Conservation (phyloP, 371 early-diverging fungal genomes). For the Lichtheimia corymbifera region DNA sequence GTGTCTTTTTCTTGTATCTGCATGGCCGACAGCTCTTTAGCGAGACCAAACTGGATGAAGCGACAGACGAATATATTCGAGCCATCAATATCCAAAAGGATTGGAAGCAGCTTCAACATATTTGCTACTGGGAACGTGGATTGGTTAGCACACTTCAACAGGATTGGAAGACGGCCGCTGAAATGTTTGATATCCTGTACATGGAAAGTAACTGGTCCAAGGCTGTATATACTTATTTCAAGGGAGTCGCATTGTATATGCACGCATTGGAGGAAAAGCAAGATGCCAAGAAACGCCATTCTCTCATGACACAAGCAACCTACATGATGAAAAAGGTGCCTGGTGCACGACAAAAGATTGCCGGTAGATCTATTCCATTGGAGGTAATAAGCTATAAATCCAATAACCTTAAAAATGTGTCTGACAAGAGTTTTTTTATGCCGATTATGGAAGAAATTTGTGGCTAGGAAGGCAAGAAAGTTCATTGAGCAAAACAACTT, state of each 20-base stretch:
- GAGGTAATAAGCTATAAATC: slow-evolving; percentile 43
- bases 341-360: slow-evolving; percentile 58
- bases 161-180: slow-evolving; percentile 52
- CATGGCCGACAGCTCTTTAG: slow-evolving; percentile 51
- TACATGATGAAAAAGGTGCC: slow-evolving; percentile 58
- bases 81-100: slow-evolving; percentile 47
- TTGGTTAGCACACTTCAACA: slow-evolving; percentile 38
- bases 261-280: slow-evolving; percentile 8
- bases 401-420: too few species aligned
- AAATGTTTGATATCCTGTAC: slow-evolving; percentile 51
- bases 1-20: slow-evolving; percentile 63
- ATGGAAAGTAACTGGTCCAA: slow-evolving; percentile 75
- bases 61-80: slow-evolving; percentile 40
- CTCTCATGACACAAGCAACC: slow-evolving; percentile 13
- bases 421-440: too few species aligned
- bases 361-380: slow-evolving; percentile 72
- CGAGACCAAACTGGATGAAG: slow-evolving; percentile 45
- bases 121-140: slow-evolving; percentile 72
- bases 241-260: slow-evolving; percentile 52
- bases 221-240: slow-evolving; percentile 65
- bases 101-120: slow-evolving; percentile 71
- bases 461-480: slow-evolving; percentile 69
- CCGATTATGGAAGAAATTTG: slow-evolving; percentile 52
- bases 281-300: slow-evolving; percentile 3
- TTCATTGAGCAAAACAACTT: slow-evolving; percentile 54